Percentiles rank a stretch among this genome's conserved stretches.
Evolutionary conservation across 208 protist species (phyloP).

Genomic region (Trypanosoma platydactyli): DNA sequence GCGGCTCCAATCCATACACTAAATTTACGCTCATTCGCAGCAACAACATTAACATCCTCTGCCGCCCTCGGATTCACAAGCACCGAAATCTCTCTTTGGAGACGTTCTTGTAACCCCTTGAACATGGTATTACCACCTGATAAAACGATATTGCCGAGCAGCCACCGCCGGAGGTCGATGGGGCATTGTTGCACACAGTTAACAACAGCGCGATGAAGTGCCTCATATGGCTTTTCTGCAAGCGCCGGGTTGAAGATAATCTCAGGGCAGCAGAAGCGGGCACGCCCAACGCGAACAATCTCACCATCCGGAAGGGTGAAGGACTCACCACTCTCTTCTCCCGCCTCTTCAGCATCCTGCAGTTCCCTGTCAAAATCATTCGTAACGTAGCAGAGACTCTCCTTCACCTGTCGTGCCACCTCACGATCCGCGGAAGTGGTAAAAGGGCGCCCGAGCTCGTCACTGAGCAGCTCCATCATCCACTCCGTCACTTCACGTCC

Average conservation of each 20-base stretch:
- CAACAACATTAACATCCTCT: slow-evolving; percentile 95
- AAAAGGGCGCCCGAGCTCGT: slow-evolving; percentile 93
- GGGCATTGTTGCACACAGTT: slow-evolving; percentile 96
- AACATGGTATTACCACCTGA: slow-evolving; percentile 97
- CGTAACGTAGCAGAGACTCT: slow-evolving; percentile 91
- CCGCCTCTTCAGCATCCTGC: slow-evolving; percentile 27
- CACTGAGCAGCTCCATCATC: slow-evolving; percentile 92
- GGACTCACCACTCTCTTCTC: slow-evolving; percentile 32
- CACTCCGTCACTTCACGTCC: slow-evolving; percentile 96
- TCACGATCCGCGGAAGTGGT: slow-evolving; percentile 95
- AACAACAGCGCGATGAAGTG: slow-evolving; percentile 94
- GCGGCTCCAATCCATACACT: slow-evolving; percentile 98
- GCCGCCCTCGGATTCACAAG: slow-evolving; percentile 81
- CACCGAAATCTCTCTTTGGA: slow-evolving; percentile 92
- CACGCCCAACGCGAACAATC: slow-evolving; percentile 80
- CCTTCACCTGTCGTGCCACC: slow-evolving; percentile 95
- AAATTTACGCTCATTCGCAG: slow-evolving; percentile 95
- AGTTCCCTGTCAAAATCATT: slow-evolving; percentile 96
- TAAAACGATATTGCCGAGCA: slow-evolving; percentile 96
- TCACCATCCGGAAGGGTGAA: slow-evolving; percentile 95
- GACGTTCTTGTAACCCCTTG: slow-evolving; percentile 94
- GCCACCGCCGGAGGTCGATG: slow-evolving; percentile 92
- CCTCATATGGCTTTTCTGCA: slow-evolving; percentile 67
- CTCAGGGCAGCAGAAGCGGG: slow-evolving; percentile 94
- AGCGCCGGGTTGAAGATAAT: slow-evolving; percentile 97